phyloP scores from a whole-genome alignment of 306 rosid species.

The Quillaja saponaria region DNA sequence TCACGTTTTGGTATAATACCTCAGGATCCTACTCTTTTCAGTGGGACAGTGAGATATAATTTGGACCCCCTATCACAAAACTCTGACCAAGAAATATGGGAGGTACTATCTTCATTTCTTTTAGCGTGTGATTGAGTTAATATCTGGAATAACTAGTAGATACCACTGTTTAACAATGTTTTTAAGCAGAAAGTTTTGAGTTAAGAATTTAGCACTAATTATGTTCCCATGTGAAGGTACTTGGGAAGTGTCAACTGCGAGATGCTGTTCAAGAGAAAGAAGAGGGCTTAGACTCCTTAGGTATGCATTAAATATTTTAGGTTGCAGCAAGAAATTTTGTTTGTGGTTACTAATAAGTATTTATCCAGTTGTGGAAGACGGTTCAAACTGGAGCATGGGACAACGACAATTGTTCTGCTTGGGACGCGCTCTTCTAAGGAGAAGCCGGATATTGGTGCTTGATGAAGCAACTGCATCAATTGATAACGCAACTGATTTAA shows the following conservation, averaged over 20 bases:
- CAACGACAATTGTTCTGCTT: constrained; percentile 85
- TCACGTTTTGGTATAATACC: constrained; percentile 70
- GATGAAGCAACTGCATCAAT: constrained; percentile 98
- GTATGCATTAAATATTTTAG: constrained; percentile 34
- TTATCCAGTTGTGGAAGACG: constrained; percentile 70
- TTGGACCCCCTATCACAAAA: constrained; percentile 66
- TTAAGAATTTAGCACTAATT: constrained; percentile 5
- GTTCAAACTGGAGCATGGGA: constrained; percentile 98
- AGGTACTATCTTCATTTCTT: constrained; percentile 42
- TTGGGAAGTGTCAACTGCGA: constrained; percentile 75
- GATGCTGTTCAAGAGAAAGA: constrained; percentile 76
- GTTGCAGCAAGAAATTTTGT: neutral
- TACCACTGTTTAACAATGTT: too few relatives aligned
- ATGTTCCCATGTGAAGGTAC: constrained; percentile 56
- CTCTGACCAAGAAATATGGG: constrained; percentile 62
- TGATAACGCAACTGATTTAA: constrained; percentile 87
- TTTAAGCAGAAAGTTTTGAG: neutral
- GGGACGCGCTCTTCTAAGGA: constrained; percentile 85
- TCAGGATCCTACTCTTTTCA: constrained; percentile 79
- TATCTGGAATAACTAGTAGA: neutral
- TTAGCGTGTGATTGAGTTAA: constrained; percentile 5
- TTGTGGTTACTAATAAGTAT: too few relatives aligned
- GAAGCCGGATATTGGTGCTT: constrained; percentile 76
- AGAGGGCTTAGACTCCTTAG: constrained; percentile 63
- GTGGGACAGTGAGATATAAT: constrained; percentile 58